phyloP scores from a whole-genome alignment of 129 eudicot genomes.

The Lactuca sativa region DNA sequence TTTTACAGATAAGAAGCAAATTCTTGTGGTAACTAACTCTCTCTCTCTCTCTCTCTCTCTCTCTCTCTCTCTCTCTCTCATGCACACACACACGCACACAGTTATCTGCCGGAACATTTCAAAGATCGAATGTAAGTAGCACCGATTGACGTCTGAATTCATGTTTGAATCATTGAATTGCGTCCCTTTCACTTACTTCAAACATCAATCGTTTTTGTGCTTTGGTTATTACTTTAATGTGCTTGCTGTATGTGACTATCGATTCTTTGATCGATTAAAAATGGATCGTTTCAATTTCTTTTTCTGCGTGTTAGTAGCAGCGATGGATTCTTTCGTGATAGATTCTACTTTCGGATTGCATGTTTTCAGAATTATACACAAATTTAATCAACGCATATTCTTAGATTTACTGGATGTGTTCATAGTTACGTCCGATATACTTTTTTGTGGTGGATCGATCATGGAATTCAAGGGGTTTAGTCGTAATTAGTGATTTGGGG shows the following conservation, averaged over 20 bases:
- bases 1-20: conserved; percentile 6
- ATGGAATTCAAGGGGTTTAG: conserved; percentile 2
- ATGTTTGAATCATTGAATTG: conserved; percentile 1
- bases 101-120: background rate
- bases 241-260: background rate
- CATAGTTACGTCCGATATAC: background rate
- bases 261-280: background rate
- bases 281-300: background rate
- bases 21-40: conserved; percentile 10
- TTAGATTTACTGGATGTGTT: background rate
- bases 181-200: background rate
- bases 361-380: background rate
- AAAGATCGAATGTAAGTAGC: background rate
- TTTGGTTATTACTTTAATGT: background rate
- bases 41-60: conserved; percentile 15
- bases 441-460: conserved; percentile 3
- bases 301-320: background rate
- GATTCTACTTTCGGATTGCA: background rate
- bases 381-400: background rate
- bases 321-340: background rate
- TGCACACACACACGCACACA: conserved; percentile 6
- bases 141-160: background rate
- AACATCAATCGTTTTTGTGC: background rate
- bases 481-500: conserved; percentile 10
- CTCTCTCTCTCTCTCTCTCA: background rate